Evolutionary conservation across 2,329 filamentous ascomycete species (phyloP).

Genomic region (Verticillium longisporum): DNA sequence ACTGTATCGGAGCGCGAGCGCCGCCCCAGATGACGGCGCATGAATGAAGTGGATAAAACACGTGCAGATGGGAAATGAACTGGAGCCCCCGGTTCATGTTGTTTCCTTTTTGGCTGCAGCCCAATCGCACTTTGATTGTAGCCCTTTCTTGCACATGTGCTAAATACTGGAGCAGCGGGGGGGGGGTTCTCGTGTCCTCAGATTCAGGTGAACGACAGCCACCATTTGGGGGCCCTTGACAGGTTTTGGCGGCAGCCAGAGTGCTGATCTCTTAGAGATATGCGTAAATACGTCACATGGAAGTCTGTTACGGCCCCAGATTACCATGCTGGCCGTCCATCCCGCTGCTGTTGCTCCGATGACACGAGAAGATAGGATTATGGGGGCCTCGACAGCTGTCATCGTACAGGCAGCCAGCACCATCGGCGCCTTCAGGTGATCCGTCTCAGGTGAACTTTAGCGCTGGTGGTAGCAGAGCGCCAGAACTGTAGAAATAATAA

Average conservation of each 20-base stretch:
- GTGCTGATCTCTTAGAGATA: not conserved
- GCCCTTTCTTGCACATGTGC: not conserved
- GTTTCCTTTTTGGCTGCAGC: constrained; percentile 14
- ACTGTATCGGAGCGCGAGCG: not conserved
- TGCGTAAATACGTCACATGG: not conserved
- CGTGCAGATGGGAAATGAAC: constrained; percentile 1
- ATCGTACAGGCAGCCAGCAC: not conserved
- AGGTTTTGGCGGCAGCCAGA: not conserved
- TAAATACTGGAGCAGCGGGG: not conserved
- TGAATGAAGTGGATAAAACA: not conserved
- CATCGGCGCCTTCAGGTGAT: not conserved
- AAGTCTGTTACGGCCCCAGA: too few species aligned
- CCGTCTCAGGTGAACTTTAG: not conserved
- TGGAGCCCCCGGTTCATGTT: not conserved
- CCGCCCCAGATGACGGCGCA: not conserved
- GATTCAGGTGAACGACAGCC: constrained; percentile 13
- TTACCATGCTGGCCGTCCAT: not conserved
- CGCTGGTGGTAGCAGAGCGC: not conserved
- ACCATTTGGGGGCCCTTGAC: not conserved
- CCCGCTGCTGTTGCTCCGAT: not conserved
- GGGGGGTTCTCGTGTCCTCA: constrained; percentile 11
- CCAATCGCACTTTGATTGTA: not conserved
- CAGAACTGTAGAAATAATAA: not conserved
- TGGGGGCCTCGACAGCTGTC: not conserved
- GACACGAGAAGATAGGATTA: not conserved